phyloP scores from a whole-genome alignment of 768 basidiomycete species.

The Rossbeevera mucosa region DNA sequence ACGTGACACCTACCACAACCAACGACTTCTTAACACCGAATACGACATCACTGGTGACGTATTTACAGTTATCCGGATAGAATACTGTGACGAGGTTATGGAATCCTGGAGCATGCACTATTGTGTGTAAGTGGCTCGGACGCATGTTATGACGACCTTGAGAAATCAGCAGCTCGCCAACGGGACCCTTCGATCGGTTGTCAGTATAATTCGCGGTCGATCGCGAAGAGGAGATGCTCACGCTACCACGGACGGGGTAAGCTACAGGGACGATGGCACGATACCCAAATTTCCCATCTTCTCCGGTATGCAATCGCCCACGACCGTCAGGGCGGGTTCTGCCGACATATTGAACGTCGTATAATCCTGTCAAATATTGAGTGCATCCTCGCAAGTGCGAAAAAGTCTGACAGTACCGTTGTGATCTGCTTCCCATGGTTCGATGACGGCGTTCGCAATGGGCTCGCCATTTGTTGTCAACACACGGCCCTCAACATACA shows the following conservation, averaged over 20 bases:
- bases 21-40: conserved; percentile 81
- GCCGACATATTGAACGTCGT: conserved; percentile 50
- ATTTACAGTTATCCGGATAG: conserved; percentile 68
- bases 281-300: conserved; percentile 64
- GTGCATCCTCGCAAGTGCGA: conserved; percentile 4
- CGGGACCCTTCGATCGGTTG: conserved; percentile 49
- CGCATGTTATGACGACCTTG: conserved; percentile 71
- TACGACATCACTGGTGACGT: conserved; percentile 65
- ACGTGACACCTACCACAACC: conserved; percentile 52
- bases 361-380: conserved; percentile 20
- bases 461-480: conserved; percentile 54
- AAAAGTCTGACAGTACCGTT: conserved; percentile 39
- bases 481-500: conserved; percentile 75
- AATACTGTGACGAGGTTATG: conserved; percentile 69
- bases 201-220: conserved; percentile 9
- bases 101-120: conserved; percentile 67
- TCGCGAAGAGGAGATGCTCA: conserved; percentile 23
- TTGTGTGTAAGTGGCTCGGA: conserved; percentile 76
- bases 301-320: conserved; percentile 53
- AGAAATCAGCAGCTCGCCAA: conserved; percentile 52
- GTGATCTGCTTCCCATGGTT: conserved; percentile 79
- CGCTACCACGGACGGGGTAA: conserved; percentile 72
- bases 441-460: conserved; percentile 60
- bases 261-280: conserved; percentile 64
- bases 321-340: conserved; percentile 66